Percentiles rank a stretch among this genome's conserved stretches.
These are phyloP conservation scores for Pelargonium myrrhifolium DNA, from an alignment of 441 rosid species.

Conservation along the genomic window DNA sequence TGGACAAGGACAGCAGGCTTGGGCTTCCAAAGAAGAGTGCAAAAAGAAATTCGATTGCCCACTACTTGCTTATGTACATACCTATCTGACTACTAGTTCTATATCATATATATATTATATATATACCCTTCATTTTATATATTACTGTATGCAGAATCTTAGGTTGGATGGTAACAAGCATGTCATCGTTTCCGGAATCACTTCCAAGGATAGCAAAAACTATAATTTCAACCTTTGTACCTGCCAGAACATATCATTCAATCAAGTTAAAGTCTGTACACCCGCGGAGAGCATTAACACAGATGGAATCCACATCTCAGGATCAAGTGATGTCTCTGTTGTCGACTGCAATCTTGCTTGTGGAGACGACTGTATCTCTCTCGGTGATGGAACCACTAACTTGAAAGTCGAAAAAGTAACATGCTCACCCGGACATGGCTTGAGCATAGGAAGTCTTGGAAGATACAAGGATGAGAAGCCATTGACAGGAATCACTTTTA, in stretches of 20 bases:
- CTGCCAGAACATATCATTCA: not conserved
- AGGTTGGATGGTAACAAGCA: not conserved
- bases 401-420: not conserved
- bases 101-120: too few relatives aligned
- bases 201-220: not conserved
- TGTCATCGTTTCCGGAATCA: not conserved
- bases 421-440: slow-evolving; percentile 17
- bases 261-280: too few relatives aligned
- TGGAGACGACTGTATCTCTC: slow-evolving; percentile 18
- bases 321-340: not conserved
- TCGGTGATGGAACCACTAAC: slow-evolving; percentile 6
- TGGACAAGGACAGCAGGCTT: not conserved
- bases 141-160: not conserved
- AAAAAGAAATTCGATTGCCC: too few relatives aligned
- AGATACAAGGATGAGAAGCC: slow-evolving; percentile 9
- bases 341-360: not conserved
- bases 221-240: not conserved
- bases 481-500: slow-evolving; percentile 3
- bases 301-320: not conserved
- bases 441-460: slow-evolving; percentile 14
- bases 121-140: too few relatives aligned
- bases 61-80: too few relatives aligned
- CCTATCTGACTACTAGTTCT: too few relatives aligned
- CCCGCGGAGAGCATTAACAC: slow-evolving; percentile 10
- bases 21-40: not conserved